Base-by-base conservation (phyloP, 1,139 yeast genomes). In the Wickerhamomyces sp. region DNA sequence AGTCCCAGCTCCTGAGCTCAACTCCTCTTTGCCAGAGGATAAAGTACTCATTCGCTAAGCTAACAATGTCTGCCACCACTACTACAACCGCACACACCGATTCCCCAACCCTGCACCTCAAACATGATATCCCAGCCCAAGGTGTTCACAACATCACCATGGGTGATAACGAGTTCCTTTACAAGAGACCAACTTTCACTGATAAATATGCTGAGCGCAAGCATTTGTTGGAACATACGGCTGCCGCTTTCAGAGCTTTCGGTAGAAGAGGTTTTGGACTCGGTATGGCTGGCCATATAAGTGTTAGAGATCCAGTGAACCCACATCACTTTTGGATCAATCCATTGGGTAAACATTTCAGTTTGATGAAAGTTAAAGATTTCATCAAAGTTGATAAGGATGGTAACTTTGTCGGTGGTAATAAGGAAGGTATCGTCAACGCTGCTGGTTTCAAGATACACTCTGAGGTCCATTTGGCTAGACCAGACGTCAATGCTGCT, bases 361-460 rank as follows among this genome's bases (percentile, higher is more conserved):
- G 78, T 12, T 60, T 81, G 38, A 66, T 84, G 48, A 78, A 70
- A 48, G 89, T 83, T 13, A 64, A 76, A 28, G 93, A 84, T 51
- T 70, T 84, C 72, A 89, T 84, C 14, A 84, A 78, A 41, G 84
- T 83, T 20, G 87, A 82, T 55, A 80, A 76, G 46, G 64, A 75
- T 11, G 89, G 91, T 24, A 75, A 80, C 39, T 68, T 83, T 20
- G 68, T 80, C 47, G 87, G 81, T 33, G 88, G 88, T 1, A 72
- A 78, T 45, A 73, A 71, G 44, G 64, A 62, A 46, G 66, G 65
- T 16, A 79, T 89, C 2, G 74, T 84, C 40, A 84, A 84, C 52
- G 76, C 83, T 20, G 93, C 94, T 3, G 94, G 94, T 0, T 84
- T 83, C 62, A 75, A 78, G 41, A 84, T 84, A 58, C 94, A 84